These are phyloP conservation scores for Trichoderma atroviride DNA, from an alignment of 2,329 filamentous ascomycete species.

Conservation along the genomic window DNA sequence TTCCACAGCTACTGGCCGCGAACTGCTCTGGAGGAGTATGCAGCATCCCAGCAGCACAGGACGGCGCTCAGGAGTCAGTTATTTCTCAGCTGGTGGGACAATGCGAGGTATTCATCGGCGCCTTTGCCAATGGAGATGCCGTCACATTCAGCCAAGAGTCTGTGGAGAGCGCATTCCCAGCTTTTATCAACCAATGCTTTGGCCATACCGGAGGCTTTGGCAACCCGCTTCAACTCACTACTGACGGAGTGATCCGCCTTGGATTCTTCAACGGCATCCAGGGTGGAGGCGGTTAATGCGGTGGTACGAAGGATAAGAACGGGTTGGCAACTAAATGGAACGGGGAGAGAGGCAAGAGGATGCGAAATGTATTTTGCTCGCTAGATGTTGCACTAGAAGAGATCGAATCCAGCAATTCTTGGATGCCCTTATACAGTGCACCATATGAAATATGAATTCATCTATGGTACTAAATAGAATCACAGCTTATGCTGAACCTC, in stretches of 20 bases:
- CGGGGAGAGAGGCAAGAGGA: not conserved
- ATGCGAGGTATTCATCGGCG: not conserved
- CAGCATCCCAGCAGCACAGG: not conserved
- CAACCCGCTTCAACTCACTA: not conserved
- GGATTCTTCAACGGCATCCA: not conserved
- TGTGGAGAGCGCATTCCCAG: constrained; percentile 1
- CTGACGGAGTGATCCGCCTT: constrained; percentile 11
- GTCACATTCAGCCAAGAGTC: constrained; percentile 15
- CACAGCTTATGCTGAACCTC: no score
- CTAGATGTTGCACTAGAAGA: no score
- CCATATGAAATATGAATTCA: no score
- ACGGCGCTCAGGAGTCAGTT: not conserved
- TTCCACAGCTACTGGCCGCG: not conserved
- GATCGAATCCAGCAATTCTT: no score
- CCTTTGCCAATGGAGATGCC: constrained; percentile 7
- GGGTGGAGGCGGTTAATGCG: not conserved
- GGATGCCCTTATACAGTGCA: no score
- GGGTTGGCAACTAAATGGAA: no score
- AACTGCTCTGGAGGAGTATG: constrained; percentile 9
- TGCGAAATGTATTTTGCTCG: not conserved
- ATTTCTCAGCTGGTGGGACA: constrained; percentile 1
- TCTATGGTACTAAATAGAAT: no score
- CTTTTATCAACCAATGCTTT: constrained; percentile 7
- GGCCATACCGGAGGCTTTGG: not conserved
- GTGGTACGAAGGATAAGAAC: not conserved